Conservation (phyloP, 2,329 filamentous ascomycete genomes). For the Emmonsia crescens region DNA sequence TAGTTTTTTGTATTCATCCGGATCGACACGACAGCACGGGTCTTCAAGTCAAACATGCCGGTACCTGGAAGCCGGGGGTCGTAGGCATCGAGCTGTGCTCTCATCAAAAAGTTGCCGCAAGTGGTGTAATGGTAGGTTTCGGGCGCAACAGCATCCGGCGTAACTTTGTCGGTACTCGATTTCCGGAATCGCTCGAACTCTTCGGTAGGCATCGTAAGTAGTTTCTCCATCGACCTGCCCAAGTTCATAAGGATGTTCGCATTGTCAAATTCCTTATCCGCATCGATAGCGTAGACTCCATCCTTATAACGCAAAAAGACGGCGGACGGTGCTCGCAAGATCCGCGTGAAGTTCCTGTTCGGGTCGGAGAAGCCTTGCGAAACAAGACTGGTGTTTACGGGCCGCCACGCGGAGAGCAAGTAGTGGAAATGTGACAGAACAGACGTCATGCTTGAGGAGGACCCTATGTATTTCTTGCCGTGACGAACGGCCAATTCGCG, state of each 20-base stretch:
- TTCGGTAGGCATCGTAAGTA: slow-evolving; percentile 70
- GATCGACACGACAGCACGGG: slow-evolving; percentile 78
- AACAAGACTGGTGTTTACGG: slow-evolving; percentile 54
- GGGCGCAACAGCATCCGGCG: slow-evolving; percentile 54
- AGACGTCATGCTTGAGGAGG: slow-evolving; percentile 91
- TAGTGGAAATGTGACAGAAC: slow-evolving; percentile 86
- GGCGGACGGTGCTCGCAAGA: slow-evolving; percentile 63
- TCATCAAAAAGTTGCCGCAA: slow-evolving; percentile 79
- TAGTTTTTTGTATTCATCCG: slow-evolving; percentile 72
- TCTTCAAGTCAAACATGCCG: slow-evolving; percentile 95
- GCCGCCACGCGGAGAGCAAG: slow-evolving; percentile 73
- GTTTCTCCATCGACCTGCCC: slow-evolving; percentile 92
- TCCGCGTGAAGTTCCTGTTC: slow-evolving; percentile 56
- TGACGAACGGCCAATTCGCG: slow-evolving; percentile 55
- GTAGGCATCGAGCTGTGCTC: slow-evolving; percentile 86
- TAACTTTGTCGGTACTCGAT: slow-evolving; percentile 54
- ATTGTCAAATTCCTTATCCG: slow-evolving; percentile 81
- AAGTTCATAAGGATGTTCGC: slow-evolving; percentile 83
- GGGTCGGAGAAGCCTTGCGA: slow-evolving; percentile 57
- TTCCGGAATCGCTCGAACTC: slow-evolving; percentile 79
- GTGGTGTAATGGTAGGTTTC: slow-evolving; percentile 84
- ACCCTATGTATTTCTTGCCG: slow-evolving; percentile 75
- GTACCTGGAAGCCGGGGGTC: slow-evolving; percentile 78
- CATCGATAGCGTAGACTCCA: slow-evolving; percentile 86
- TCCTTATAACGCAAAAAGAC: slow-evolving; percentile 74